Base-by-base conservation (phyloP, 805 yeast species). In the Wickerhamiella azymoides region DNA sequence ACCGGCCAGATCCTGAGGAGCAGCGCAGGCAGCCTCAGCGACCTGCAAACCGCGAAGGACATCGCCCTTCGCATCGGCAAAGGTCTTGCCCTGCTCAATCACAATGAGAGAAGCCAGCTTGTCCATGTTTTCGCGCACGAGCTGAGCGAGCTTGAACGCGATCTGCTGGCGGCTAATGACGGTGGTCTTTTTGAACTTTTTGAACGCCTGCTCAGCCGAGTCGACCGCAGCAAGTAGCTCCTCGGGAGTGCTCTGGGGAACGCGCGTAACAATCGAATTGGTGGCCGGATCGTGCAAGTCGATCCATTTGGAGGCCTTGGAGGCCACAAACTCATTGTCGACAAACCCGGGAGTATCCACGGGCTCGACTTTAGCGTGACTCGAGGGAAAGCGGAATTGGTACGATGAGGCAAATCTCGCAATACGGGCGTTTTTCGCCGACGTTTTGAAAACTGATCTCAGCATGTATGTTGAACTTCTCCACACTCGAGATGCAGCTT, bases 201-300 rank as follows among this genome's bases (percentile, higher is more conserved):
- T 62, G 65, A 77, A 80, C n/a, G 84, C 83, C 33, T 60, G 63
- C 47, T 71, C 69, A 5, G 86, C 85, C 21, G 80, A 65, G 30
- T 70, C 76, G 43, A 80, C 77, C 7, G 88, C 86, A 17, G 68
- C 71, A 48, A 71, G 73, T 57, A 80, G 65, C 62, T 80, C 89
- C 45, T 66, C 72, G 6, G 71, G 73, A 14, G 89, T 80, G 35
- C 76, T 69, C 64, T 80, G 86, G 6, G 89, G 88, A 19, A 80
- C 86, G 53, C 72, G 69, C 26, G 81, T 69, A 36, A 81, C 76
- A 40, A 79, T 73, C 52, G 66, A 58, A 61, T 79, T 73, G 46
- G 89, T 80, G 48, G 88, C 82, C 18, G 89, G 89, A 59, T 80
- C 89, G 60, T 70, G 76, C 46, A 81, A 70, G 50, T 79, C 84